Base-by-base conservation (phyloP, 2,329 filamentous ascomycete genomes). In the Colletotrichum horii region DNA sequence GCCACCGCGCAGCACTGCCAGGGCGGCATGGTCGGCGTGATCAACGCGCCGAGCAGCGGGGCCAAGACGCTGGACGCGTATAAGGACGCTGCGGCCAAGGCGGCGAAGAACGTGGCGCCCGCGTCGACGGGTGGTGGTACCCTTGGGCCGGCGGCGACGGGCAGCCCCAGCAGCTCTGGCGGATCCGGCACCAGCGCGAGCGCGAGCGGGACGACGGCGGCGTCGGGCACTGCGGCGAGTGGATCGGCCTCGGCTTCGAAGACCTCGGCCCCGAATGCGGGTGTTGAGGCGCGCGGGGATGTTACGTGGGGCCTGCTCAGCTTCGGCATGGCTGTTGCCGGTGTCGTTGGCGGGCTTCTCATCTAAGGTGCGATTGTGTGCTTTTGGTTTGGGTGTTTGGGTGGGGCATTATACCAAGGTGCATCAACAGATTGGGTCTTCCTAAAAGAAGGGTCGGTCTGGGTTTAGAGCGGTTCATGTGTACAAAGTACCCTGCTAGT, bases 1-100 rank as follows among this genome's bases (percentile, higher is more conserved):
- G 89, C 89, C 19, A 89, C 92, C 74, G 86, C 79, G 43, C 87
- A 85, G 73, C 92, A 93, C 83, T 93, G 91, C 80, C 89, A 92
- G 78, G 82, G 79, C n/a, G 90, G 90, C 61, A 92, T 92, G 89
- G 89, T 91, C 64, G 89, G 89, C 67, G 89, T 89, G 14, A 77
- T 78, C 58, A 76, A 78, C 52, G 30, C 77, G 7, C 70, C 74
- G 16, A 26, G 62, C 30, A 62, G 14, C 56, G 69, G 69, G n/a
- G 26, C 34, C 24, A 38, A 58, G 8, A 77, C 77, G 6, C 6
- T 78, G 5, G 43, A 75, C 43, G 30, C 55, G 24, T 78, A 71
- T 28, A 36, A 61, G 24, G 28, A 58, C 26, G 70, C 75, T 5
- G 75, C 77, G 22, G 69, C 65, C 19, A 60, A 66, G 52, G 75